Percentiles rank a stretch among this genome's conserved stretches.
Conservation (phyloP, 1,284 basidiomycete genomes). For the Butyriboletus appendiculatus region DNA sequence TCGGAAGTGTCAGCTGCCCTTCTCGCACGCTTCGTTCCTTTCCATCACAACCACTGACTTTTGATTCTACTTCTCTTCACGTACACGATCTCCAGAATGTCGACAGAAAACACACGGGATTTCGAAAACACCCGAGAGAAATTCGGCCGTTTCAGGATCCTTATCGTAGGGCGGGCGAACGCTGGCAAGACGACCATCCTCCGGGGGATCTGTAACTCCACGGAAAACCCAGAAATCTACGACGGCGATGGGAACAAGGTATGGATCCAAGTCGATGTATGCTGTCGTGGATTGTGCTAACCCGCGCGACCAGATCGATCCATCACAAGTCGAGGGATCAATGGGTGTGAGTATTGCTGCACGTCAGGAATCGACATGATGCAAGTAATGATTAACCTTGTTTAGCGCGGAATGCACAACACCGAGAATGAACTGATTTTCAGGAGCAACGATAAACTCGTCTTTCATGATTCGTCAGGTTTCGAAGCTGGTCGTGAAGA, state of each 20-base stretch:
- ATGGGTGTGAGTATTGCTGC: background rate
- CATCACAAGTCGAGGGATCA: background rate
- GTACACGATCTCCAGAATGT: no score
- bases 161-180: no score
- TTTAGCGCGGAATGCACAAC: background rate
- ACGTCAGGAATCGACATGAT: background rate
- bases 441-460: background rate
- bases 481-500: background rate
- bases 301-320: background rate
- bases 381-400: background rate
- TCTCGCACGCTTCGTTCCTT: no score
- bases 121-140: no score
- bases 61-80: no score
- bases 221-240: no score
- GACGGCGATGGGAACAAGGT: background rate
- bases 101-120: no score
- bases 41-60: no score
- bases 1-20: no score
- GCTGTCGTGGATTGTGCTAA: background rate
- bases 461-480: background rate
- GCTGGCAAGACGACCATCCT: no score
- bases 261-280: background rate
- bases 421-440: background rate
- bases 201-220: no score
- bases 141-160: no score